Percentiles rank a stretch among this genome's conserved stretches.
Evolutionary conservation across 805 yeast genomes (phyloP).

Genomic region (Wickerhamomyces sydowiorum): DNA sequence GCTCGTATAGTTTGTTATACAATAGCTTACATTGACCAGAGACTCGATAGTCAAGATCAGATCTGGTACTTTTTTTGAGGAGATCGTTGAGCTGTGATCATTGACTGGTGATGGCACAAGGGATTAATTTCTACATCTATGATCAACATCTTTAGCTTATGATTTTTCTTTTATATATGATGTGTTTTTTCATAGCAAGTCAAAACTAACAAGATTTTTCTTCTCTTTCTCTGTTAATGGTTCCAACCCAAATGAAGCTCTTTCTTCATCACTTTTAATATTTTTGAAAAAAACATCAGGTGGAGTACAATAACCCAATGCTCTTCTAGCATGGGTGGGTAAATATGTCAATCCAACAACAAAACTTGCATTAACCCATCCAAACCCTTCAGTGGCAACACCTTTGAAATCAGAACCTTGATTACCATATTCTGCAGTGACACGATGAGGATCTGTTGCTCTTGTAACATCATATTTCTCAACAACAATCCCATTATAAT

Average conservation of each 20-base stretch:
- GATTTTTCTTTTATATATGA: no score
- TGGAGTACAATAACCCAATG: conserved; percentile 56
- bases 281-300: conserved; percentile 22
- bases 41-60: no score
- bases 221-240: not conserved
- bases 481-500: conserved; percentile 89
- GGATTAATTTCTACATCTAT: no score
- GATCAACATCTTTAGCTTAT: no score
- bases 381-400: conserved; percentile 94
- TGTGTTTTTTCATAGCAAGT: not conserved
- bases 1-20: no score
- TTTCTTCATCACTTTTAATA: conserved; percentile 16
- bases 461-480: conserved; percentile 91
- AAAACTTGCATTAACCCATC: conserved; percentile 95
- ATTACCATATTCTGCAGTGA: conserved; percentile 94
- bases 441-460: conserved; percentile 80
- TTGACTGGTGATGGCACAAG: no score
- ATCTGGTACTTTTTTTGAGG: no score
- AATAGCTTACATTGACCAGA: no score
- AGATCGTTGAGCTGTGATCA: no score
- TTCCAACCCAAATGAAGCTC: conserved; percentile 17
- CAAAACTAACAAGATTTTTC: not conserved
- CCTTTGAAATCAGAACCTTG: conserved; percentile 93
- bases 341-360: conserved; percentile 64
- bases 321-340: conserved; percentile 62